Conservation (phyloP, 225 moss, liverwort and hornwort species). For the Marchantia polymorpha region DNA sequence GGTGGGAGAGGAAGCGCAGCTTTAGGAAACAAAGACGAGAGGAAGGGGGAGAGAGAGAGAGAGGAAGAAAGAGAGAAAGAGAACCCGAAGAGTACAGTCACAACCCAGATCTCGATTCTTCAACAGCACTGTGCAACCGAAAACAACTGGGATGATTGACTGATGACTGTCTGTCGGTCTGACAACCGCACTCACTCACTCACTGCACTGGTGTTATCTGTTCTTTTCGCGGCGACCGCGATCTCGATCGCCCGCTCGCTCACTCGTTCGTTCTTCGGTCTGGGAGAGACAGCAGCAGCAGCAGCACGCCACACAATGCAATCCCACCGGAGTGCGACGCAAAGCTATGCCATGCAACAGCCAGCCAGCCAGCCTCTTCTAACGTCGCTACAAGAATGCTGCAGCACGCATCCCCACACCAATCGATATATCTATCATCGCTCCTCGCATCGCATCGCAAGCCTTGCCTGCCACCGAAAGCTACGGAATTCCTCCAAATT, state of each 20-base stretch:
- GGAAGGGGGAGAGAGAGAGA: not conserved
- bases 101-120: conserved; percentile 4
- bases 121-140: not conserved
- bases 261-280: not conserved
- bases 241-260: conserved; percentile 7
- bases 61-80: not conserved
- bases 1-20: not conserved
- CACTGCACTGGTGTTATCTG: not conserved
- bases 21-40: no score
- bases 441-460: not conserved
- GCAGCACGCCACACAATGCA: no score
- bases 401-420: not conserved
- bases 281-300: not conserved
- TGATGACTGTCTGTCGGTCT: no score
- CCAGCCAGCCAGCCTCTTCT: not conserved
- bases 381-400: not conserved
- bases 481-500: not conserved
- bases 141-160: not conserved
- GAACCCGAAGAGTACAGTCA: not conserved
- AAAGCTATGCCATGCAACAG: no score
- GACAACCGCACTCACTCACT: not conserved
- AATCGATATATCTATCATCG: not conserved
- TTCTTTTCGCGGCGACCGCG: no score
- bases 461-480: no score
- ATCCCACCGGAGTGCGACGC: no score